phyloP scores from a whole-genome alignment of 805 yeast genomes.

The Lipomyces kockii region DNA sequence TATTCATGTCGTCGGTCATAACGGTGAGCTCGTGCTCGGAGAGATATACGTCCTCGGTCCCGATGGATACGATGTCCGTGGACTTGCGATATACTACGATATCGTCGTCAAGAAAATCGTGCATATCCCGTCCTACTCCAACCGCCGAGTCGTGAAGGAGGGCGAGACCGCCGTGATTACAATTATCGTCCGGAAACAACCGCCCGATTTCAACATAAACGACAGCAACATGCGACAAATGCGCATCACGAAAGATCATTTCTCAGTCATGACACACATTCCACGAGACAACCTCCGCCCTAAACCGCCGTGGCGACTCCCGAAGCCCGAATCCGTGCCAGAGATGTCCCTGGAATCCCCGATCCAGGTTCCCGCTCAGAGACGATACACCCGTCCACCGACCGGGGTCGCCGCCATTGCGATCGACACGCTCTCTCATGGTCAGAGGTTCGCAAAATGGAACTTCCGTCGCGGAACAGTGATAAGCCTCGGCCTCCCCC shows the following conservation, averaged over 20 bases:
- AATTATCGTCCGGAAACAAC: neutral
- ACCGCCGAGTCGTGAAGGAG: neutral
- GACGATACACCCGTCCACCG: neutral
- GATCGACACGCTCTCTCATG: neutral
- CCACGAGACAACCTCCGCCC: neutral
- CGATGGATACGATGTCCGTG: neutral
- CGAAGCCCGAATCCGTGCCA: neutral
- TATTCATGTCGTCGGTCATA: neutral
- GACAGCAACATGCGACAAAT: neutral
- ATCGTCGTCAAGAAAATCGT: neutral
- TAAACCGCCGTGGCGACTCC: neutral
- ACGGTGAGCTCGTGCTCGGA: neutral
- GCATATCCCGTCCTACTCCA: neutral
- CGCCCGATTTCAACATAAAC: neutral
- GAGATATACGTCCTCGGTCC: neutral
- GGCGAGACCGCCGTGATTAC: neutral
- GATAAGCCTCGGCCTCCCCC: neutral
- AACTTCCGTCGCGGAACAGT: neutral
- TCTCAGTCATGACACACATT: neutral
- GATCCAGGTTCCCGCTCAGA: too few relatives aligned
- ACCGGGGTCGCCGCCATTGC: neutral
- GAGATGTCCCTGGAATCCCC: neutral
- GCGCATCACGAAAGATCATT: neutral
- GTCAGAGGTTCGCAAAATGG: neutral
- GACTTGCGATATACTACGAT: neutral